Evolutionary conservation across 768 basidiomycete species (phyloP).

Genomic region (Tricholoma flavovirens): DNA sequence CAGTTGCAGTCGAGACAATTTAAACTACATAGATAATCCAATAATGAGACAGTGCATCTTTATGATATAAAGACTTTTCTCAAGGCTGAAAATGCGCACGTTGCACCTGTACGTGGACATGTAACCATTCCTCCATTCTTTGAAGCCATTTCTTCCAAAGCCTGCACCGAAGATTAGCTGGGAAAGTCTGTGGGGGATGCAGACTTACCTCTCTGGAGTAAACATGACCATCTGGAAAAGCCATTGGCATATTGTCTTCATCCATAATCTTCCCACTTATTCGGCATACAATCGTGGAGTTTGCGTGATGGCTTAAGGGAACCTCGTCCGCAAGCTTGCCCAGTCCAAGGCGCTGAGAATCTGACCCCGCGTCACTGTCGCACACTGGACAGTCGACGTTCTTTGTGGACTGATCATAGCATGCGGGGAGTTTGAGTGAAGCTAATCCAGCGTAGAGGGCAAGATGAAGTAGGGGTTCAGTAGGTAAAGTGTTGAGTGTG

Average conservation of each 20-base stretch:
- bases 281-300: conserved; percentile 91
- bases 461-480: conserved; percentile 81
- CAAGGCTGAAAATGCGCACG: conserved; percentile 59
- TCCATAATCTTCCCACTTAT: conserved; percentile 94
- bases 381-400: conserved; percentile 93
- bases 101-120: conserved; percentile 70
- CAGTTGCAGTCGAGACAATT: not conserved
- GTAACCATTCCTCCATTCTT: conserved; percentile 75
- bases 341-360: conserved; percentile 43
- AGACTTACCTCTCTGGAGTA: conserved; percentile 83
- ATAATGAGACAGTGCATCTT: conserved; percentile 7
- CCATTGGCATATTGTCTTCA: conserved; percentile 88
- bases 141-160: conserved; percentile 81
- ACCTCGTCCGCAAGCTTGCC: conserved; percentile 79
- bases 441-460: conserved; percentile 89
- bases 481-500: conserved; percentile 79
- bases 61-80: conserved; percentile 91
- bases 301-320: conserved; percentile 89
- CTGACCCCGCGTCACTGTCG: conserved; percentile 44
- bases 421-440: conserved; percentile 84
- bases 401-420: conserved; percentile 55
- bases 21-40: not conserved
- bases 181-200: not conserved
- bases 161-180: conserved; percentile 40
- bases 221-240: conserved; percentile 85